Percentiles rank a stretch among this genome's conserved stretches.
These are phyloP conservation scores for Flaveria bidentis DNA, from an alignment of 129 eudicot species.

Conservation along the genomic window DNA sequence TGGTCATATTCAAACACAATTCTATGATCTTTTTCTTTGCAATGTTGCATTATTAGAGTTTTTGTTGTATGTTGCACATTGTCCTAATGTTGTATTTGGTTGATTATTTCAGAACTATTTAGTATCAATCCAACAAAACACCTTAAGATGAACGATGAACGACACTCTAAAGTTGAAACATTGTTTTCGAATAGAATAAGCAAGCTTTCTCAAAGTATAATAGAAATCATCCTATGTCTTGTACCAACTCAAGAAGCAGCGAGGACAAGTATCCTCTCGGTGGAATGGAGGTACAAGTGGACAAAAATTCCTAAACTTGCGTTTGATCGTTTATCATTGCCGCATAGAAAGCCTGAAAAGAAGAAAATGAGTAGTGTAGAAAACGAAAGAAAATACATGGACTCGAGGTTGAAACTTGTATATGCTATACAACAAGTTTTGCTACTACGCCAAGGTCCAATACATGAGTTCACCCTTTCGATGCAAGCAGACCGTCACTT, in stretches of 20 bases:
- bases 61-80: background rate
- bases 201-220: background rate
- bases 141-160: background rate
- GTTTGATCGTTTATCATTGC: background rate
- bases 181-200: background rate
- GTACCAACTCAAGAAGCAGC: background rate
- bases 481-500: background rate
- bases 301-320: background rate
- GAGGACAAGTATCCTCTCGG: conserved; percentile 6
- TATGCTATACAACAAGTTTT: background rate
- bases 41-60: background rate
- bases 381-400: background rate
- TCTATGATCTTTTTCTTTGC: background rate
- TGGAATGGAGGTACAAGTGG: conserved; percentile 10
- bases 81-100: background rate
- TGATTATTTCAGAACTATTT: background rate
- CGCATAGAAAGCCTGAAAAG: background rate
- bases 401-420: background rate
- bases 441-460: background rate
- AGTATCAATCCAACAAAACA: conserved; percentile 6
- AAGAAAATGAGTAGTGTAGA: background rate
- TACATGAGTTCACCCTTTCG: background rate
- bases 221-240: conserved; percentile 2
- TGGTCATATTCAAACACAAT: background rate
- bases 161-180: background rate